Percentiles rank a stretch among this genome's conserved stretches.
Evolutionary conservation across 768 basidiomycete species (phyloP).

Genomic region (Mycena albidolilacea): DNA sequence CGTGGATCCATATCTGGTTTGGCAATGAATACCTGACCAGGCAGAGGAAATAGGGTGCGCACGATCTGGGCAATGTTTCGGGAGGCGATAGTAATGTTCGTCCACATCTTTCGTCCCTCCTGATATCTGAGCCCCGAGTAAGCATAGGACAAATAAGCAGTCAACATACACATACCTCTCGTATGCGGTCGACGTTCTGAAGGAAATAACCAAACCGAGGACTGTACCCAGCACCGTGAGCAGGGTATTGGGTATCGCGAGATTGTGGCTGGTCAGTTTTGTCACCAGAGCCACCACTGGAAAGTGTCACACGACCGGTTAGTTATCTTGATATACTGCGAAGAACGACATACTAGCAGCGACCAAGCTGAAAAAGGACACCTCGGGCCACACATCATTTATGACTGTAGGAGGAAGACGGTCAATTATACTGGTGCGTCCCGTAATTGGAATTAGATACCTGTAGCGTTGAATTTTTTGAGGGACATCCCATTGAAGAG

Average conservation of each 20-base stretch:
- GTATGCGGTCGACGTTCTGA: conserved; percentile 81
- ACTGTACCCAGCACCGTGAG: conserved; percentile 83
- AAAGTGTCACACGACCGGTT: conserved; percentile 53
- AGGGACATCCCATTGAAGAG: conserved; percentile 26
- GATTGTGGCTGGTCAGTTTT: conserved; percentile 59
- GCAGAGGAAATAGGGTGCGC: not conserved
- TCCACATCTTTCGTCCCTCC: conserved; percentile 82
- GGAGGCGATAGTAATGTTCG: conserved; percentile 36
- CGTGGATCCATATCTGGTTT: conserved; percentile 69
- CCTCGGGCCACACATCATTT: conserved; percentile 78
- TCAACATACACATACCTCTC: conserved; percentile 60
- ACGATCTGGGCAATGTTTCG: conserved; percentile 38
- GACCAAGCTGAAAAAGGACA: conserved; percentile 71
- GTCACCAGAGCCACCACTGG: conserved; percentile 74
- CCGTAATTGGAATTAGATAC: too few relatives aligned
- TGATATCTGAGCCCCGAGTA: conserved; percentile 60
- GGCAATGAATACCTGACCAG: not conserved
- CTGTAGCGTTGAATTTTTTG: conserved; percentile 53
- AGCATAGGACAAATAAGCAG: not conserved
- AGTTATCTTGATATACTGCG: conserved; percentile 51
- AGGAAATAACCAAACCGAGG: conserved; percentile 79
- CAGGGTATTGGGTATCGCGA: conserved; percentile 68
- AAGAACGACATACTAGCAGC: conserved; percentile 64
- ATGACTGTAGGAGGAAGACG: conserved; percentile 55
- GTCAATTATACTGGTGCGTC: too few relatives aligned